Conservation (phyloP, 176 grass and related monocot species). For the Musa beccarii region DNA sequence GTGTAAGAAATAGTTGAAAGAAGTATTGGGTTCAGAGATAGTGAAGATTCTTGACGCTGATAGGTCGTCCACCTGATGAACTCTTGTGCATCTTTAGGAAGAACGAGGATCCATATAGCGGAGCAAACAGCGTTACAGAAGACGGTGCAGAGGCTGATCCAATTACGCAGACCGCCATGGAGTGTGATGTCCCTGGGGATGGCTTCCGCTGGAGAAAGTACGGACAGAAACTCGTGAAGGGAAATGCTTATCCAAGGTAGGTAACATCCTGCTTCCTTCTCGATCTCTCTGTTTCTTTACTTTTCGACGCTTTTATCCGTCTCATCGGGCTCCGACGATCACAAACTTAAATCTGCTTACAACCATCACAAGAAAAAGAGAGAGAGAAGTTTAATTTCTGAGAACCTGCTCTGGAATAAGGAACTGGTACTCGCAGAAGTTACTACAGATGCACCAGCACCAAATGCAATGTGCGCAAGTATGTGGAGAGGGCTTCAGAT, state of each 20-base stretch:
- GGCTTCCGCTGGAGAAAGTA: slow-evolving; percentile 19
- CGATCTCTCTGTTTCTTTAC: too few relatives aligned
- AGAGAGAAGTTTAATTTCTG: too few relatives aligned
- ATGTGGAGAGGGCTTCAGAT: slow-evolving; percentile 12
- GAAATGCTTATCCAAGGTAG: slow-evolving; percentile 13
- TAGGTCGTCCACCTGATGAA: neutral
- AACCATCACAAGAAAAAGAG: too few relatives aligned
- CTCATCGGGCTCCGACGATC: too few relatives aligned
- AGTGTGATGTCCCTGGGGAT: neutral
- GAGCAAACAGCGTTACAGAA: neutral
- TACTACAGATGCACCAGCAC: slow-evolving; percentile 10
- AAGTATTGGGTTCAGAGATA: too few relatives aligned
- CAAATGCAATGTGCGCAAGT: slow-evolving; percentile 7
- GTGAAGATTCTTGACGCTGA: too few relatives aligned
- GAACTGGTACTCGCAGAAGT: neutral
- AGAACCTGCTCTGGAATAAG: too few relatives aligned
- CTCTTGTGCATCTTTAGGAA: neutral
- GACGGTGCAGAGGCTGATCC: neutral
- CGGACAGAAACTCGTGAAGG: slow-evolving; percentile 15
- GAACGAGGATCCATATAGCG: slow-evolving; percentile 2
- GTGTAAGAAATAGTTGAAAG: too few relatives aligned
- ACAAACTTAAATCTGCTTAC: too few relatives aligned
- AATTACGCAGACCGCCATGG: neutral
- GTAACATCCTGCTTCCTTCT: neutral
- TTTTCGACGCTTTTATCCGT: too few relatives aligned